Conservation (phyloP, 768 basidiomycete species). For the Pisolithus albus region DNA sequence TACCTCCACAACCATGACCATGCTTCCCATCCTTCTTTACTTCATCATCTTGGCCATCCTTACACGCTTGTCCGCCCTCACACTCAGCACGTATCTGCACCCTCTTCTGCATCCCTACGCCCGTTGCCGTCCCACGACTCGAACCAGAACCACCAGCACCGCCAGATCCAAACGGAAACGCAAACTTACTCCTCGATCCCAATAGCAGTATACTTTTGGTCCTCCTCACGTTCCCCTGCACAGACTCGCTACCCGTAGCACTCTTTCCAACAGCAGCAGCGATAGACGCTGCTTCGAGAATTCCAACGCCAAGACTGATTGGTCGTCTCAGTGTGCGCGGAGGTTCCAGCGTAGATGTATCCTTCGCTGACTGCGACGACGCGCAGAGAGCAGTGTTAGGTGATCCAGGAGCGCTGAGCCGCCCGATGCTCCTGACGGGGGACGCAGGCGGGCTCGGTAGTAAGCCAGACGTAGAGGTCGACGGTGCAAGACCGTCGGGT, state of each 20-base stretch:
- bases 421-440: slow-evolving; percentile 15
- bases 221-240: not conserved
- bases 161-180: not conserved
- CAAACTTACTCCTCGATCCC: slow-evolving; percentile 19
- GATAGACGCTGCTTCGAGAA: slow-evolving; percentile 22
- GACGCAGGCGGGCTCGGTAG: slow-evolving; percentile 28
- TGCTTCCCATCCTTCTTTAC: not conserved
- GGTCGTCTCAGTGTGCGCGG: slow-evolving; percentile 16
- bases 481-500: slow-evolving; percentile 4
- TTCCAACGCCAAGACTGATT: slow-evolving; percentile 16
- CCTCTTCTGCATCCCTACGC: slow-evolving; percentile 8
- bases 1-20: not conserved
- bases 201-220: slow-evolving; percentile 29
- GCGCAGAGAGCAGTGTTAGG: slow-evolving; percentile 3
- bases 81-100: not conserved
- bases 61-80: not conserved
- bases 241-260: slow-evolving; percentile 12
- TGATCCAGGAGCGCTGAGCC: not conserved
- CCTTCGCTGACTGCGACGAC: not conserved
- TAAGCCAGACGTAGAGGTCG: not conserved
- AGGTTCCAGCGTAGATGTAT: not conserved
- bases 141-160: slow-evolving; percentile 4
- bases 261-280: slow-evolving; percentile 8
- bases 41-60: not conserved
- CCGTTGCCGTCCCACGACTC: slow-evolving; percentile 11